Conservation (phyloP, 2,329 filamentous ascomycete genomes). For the Remersonia thermophila region DNA sequence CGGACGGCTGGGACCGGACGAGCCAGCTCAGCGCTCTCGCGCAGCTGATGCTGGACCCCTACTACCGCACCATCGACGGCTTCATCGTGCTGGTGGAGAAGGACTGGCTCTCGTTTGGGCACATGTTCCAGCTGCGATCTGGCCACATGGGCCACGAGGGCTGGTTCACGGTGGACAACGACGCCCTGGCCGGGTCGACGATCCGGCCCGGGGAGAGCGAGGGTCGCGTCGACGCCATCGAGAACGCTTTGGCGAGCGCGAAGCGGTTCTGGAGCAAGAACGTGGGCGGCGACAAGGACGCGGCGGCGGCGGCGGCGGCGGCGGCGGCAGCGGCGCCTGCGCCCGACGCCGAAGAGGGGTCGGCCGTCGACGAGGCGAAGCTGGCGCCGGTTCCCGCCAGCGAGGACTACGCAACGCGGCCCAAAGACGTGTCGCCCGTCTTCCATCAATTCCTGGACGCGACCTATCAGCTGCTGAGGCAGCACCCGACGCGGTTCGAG, state of each 20-base stretch:
- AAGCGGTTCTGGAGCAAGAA: conserved; percentile 84
- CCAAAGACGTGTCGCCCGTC: conserved; percentile 88
- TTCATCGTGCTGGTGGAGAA: conserved; percentile 94
- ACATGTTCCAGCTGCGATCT: conserved; percentile 92
- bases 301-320: conserved; percentile 33
- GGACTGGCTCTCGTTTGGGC: conserved; percentile 94
- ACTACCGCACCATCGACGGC: conserved; percentile 85
- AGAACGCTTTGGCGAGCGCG: conserved; percentile 73
- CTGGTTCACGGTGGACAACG: conserved; percentile 83
- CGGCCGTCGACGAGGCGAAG: conserved; percentile 26
- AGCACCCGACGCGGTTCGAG: conserved; percentile 81
- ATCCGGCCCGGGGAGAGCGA: conserved; percentile 51
- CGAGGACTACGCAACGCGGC: conserved; percentile 57
- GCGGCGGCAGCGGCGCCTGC: conserved; percentile 33
- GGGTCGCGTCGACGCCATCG: conserved; percentile 59
- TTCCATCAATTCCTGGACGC: conserved; percentile 97
- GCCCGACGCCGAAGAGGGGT: conserved; percentile 45
- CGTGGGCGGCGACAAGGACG: conserved; percentile 43
- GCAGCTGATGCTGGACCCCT: conserved; percentile 89
- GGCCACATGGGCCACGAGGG: conserved; percentile 82
- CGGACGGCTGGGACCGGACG: conserved; percentile 95
- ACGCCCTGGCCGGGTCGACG: conserved; percentile 53
- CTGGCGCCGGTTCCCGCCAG: conserved; percentile 22
- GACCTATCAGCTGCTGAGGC: conserved; percentile 77
- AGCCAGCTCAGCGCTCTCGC: conserved; percentile 85